Base-by-base conservation (phyloP, 192 early-diverging fungal genomes). In the Linnemannia elongata region DNA sequence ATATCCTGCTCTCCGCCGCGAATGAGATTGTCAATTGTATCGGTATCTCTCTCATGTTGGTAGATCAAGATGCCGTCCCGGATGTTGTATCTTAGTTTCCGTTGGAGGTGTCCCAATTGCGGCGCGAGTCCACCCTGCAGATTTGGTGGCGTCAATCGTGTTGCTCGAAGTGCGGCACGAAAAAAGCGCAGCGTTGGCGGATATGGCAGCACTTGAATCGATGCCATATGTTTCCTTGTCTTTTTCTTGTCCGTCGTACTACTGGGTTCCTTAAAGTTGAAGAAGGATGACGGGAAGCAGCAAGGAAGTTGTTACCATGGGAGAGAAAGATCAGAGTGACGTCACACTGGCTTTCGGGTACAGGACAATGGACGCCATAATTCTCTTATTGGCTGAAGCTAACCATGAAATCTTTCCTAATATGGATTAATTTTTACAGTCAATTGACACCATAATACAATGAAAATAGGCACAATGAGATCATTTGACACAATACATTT, bases 41-140 rank as follows among this genome's bases (percentile, higher is more conserved):
- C 12, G 5, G 44, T 22, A n/a, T 81, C 85, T 7, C 76, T 76
- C 15, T 78, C 80, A 12, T 78, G 55, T 30, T 54, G 85, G 30
- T 87, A 69, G 79, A 87, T 81, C 38, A 44, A 73, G 55, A 87
- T 87, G 1, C 78, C 83, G 42, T 86, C 83, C 1, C 83, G 83
- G n/a, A 86, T 69, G 54, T 86, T 86, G 60, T 86, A 86, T 41
- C 57, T 79, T 17, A 86, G 55, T 45, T 86, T 86, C 0, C 60
- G 54, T 27, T 69, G 74, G 4, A 86, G 70, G 45, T 86, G 83
- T n/a, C 71, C 39, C 13, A 86, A 27, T 35, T 72, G 82, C 9
- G 76, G 39, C 33, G 72, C 36, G 10, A 79, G 72, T 8, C 66
- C 63, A n/a, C 52, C 38, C n/a, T 52, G 38, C 0, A 24, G n/a